Base-by-base conservation (phyloP, 768 basidiomycete genomes). In the Mycena belliarum region DNA sequence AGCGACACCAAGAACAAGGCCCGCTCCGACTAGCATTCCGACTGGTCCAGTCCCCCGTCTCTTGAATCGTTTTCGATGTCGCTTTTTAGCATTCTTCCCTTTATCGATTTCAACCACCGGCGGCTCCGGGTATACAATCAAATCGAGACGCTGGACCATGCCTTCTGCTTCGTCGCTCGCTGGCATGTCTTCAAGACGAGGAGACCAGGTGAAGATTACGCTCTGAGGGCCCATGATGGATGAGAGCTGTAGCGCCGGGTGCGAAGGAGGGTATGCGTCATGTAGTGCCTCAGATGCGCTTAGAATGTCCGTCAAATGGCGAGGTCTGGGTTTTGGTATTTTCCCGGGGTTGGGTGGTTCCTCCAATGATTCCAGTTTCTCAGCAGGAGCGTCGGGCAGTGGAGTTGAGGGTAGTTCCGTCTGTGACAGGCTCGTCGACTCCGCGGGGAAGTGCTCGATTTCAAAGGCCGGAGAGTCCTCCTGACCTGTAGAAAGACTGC, bases 181-280 rank as follows among this genome's bases (percentile, higher is more conserved):
- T 0, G 81, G 83, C 41, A 83, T 69, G n/a, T 71, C 69, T 0
- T 69, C 48, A 3, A 68, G 64, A 25, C 72, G 68, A 63, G 85
- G 81, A 18, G 79, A 82, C 90, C 90, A 93, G 10, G 91, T 92
- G 68, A 79, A 82, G 49, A 91, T 75, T 35, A 82, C 88, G 65
- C 89, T 91, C 64, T 88, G 85, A 1, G 88, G 89, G 10, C 91
- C 91, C 81, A 93, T 84, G 46, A 89, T 89, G 26, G 76, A 73
- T 7, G 79, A 71, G 16, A 90, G 73, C 4, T 62, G 67, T 14
- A 93, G 73, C 0, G 69, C 73, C 11, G 85, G 79, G 49, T 87
- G 79, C 2, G 78, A 74, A 2, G 88, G 87, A 5, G 89, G 88
- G 68, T 80, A 87, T 20, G 66, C 62, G n/a, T 68, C 61, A 47